Evolutionary conservation across 345 rosid species (phyloP).

Genomic region (Syzygium grande): DNA sequence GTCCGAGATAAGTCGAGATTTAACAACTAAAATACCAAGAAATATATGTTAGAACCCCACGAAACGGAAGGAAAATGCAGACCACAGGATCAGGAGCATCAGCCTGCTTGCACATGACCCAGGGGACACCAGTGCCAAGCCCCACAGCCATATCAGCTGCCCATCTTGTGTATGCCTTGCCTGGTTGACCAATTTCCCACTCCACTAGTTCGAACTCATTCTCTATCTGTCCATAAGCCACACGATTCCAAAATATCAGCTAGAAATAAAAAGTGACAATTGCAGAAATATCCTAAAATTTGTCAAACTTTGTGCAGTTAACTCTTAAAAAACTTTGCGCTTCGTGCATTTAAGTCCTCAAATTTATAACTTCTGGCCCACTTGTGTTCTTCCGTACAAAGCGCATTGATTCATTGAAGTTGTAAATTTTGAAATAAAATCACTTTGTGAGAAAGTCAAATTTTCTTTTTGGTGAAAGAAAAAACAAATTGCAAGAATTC

Average conservation of each 20-base stretch:
- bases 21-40: not conserved
- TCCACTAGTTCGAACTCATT: conserved; percentile 58
- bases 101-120: conserved; percentile 28
- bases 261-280: not conserved
- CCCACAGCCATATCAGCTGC: conserved; percentile 56
- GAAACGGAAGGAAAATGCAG: not conserved
- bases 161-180: conserved; percentile 47
- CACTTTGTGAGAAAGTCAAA: not conserved
- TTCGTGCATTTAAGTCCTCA: not conserved
- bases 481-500: not conserved
- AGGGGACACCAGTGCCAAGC: conserved; percentile 60
- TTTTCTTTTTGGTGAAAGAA: not conserved
- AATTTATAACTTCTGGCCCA: not conserved
- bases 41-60: not conserved
- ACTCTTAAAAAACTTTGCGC: not conserved
- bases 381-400: not conserved
- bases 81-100: conserved; percentile 66
- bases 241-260: not conserved
- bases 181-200: conserved; percentile 40
- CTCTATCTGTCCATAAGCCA: conserved; percentile 38
- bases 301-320: not conserved
- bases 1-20: not conserved
- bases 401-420: not conserved
- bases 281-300: not conserved
- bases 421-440: not conserved